Evolutionary conservation across 768 basidiomycete species (phyloP).

Genomic region (Auricularia sp.): DNA sequence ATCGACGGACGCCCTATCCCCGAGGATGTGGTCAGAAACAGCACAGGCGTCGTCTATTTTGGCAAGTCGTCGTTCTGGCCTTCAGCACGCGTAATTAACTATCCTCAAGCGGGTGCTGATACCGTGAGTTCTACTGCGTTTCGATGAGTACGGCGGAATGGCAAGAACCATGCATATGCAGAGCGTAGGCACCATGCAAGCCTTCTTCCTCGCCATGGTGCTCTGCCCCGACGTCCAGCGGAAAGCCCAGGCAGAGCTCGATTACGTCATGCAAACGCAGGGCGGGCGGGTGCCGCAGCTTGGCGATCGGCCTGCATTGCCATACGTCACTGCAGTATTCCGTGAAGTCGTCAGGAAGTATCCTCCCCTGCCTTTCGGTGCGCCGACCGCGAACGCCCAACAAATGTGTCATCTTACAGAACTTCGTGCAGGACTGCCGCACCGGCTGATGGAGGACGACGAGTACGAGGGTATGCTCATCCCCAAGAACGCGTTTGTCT

Average conservation of each 20-base stretch:
- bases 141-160: too few species aligned
- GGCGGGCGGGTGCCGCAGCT: constrained; percentile 13
- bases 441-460: constrained; percentile 5
- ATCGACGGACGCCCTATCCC: not conserved
- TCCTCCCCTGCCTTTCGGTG: constrained; percentile 46
- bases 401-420: too few species aligned
- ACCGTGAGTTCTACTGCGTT: not conserved
- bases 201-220: constrained; percentile 12
- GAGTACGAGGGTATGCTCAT: not conserved
- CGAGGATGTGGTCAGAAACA: not conserved
- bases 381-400: constrained; percentile 10
- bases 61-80: not conserved
- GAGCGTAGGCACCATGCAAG: constrained; percentile 1
- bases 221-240: constrained; percentile 18
- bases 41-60: not conserved
- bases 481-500: not conserved
- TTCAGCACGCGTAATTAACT: not conserved
- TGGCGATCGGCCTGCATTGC: constrained; percentile 48
- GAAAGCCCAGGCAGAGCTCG: not conserved
- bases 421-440: not conserved
- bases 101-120: not conserved
- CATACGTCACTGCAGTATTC: constrained; percentile 49
- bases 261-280: not conserved
- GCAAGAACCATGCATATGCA: not conserved
- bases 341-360: constrained; percentile 48